Evolutionary conservation across 768 basidiomycete species (phyloP).

Genomic region (Baorangia bicolor): DNA sequence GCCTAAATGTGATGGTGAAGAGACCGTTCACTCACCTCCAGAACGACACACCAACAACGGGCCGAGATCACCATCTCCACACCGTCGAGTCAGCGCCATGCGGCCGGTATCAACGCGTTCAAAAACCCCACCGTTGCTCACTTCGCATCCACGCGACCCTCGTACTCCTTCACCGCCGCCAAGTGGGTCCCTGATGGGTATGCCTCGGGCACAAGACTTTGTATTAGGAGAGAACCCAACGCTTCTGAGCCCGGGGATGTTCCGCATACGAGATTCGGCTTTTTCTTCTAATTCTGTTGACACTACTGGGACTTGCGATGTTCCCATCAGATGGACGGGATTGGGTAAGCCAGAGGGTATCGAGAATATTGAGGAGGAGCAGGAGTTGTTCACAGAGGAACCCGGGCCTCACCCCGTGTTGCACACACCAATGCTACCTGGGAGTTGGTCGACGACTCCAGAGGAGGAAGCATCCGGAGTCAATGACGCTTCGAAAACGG

Average conservation of each 20-base stretch:
- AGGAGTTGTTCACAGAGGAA: conserved; percentile 30
- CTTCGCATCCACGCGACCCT: conserved; percentile 30
- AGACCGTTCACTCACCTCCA: conserved; percentile 11
- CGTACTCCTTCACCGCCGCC: conserved; percentile 22
- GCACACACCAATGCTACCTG: conserved; percentile 45
- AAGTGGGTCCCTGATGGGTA: conserved; percentile 11
- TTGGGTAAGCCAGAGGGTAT: conserved; percentile 38
- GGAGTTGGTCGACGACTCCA: conserved; percentile 55
- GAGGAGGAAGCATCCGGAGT: conserved; percentile 46
- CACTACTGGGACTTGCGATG: conserved; percentile 46
- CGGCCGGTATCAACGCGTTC: conserved; percentile 37
- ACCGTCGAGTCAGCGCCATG: conserved; percentile 26
- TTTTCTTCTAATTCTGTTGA: conserved; percentile 49
- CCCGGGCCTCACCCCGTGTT: conserved; percentile 22
- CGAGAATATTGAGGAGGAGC: conserved; percentile 37
- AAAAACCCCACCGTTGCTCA: conserved; percentile 41
- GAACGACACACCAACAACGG: conserved; percentile 15
- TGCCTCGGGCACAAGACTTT: conserved; percentile 22
- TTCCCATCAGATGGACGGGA: conserved; percentile 66
- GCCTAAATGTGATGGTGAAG: conserved; percentile 18
- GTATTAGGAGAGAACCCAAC: conserved; percentile 26
- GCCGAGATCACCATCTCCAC: conserved; percentile 28
- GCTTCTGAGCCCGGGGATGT: conserved; percentile 57
- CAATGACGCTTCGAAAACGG: conserved; percentile 25
- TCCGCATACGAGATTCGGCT: conserved; percentile 59